phyloP scores from a whole-genome alignment of 805 yeast genomes.

The Schizosaccharomyces osmophilus region DNA sequence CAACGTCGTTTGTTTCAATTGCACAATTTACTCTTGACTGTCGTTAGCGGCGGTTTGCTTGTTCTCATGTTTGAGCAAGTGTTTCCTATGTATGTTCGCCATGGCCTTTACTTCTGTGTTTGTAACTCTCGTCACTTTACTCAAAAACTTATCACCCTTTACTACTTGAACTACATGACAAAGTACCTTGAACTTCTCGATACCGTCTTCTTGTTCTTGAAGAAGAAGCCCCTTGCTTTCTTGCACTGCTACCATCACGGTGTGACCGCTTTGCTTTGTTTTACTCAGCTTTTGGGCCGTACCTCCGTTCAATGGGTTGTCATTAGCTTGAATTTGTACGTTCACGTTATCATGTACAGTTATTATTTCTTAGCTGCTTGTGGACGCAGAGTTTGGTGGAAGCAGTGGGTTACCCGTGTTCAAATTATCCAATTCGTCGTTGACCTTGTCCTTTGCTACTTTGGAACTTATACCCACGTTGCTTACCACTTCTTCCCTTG shows the following conservation, averaged over 20 bases:
- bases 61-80: slow-evolving; percentile 59
- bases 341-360: slow-evolving; percentile 91
- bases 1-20: slow-evolving; percentile 54
- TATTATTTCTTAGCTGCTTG: slow-evolving; percentile 80
- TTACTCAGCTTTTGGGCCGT: slow-evolving; percentile 67
- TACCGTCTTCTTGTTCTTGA: slow-evolving; percentile 71
- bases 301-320: slow-evolving; percentile 91
- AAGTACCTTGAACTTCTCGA: slow-evolving; percentile 73
- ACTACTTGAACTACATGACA: slow-evolving; percentile 74
- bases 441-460: slow-evolving; percentile 69
- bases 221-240: slow-evolving; percentile 65
- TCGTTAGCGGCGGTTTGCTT: slow-evolving; percentile 37
- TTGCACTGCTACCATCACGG: slow-evolving; percentile 94
- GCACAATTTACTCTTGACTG: slow-evolving; percentile 56
- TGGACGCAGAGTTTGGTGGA: slow-evolving; percentile 95
- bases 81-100: slow-evolving; percentile 41
- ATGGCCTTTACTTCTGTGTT: slow-evolving; percentile 64
- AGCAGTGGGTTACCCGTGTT: slow-evolving; percentile 90
- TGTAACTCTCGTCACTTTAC: slow-evolving; percentile 62
- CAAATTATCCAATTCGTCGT: slow-evolving; percentile 79
- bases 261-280: slow-evolving; percentile 82
- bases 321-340: slow-evolving; percentile 62
- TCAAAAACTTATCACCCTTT: slow-evolving; percentile 52
- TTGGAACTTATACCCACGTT: slow-evolving; percentile 75
- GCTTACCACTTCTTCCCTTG: slow-evolving; percentile 39